A percentile compares a stretch with the other conserved stretches of the same genome.
Evolutionary conservation across 2,329 filamentous ascomycete species (phyloP).

Genomic region (Epichloe baconii): DNA sequence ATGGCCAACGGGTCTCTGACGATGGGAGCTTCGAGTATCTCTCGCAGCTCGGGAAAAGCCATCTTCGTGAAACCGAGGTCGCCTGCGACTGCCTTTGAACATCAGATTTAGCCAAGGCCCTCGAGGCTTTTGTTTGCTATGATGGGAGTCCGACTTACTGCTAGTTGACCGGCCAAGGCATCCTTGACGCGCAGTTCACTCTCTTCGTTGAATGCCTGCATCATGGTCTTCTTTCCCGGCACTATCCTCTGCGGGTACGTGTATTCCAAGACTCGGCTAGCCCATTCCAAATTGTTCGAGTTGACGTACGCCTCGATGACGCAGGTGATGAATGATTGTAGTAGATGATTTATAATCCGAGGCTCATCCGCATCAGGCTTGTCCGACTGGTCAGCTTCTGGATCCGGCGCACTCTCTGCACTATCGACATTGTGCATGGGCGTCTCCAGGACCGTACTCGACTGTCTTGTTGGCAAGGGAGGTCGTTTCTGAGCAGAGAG

Average conservation of each 20-base stretch:
- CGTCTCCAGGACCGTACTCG: constrained; percentile 42
- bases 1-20: constrained; percentile 31
- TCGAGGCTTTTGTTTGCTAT: not conserved
- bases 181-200: constrained; percentile 48
- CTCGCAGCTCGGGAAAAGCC: constrained; percentile 32
- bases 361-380: constrained; percentile 38
- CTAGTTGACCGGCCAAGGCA: constrained; percentile 57
- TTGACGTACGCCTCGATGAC: constrained; percentile 62
- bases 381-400: constrained; percentile 34
- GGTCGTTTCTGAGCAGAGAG: constrained; percentile 56
- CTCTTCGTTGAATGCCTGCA: constrained; percentile 51
- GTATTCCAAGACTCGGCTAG: constrained; percentile 53
- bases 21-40: constrained; percentile 28
- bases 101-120: not conserved
- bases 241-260: constrained; percentile 52
- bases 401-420: constrained; percentile 47
- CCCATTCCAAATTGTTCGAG: constrained; percentile 45
- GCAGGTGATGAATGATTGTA: constrained; percentile 69
- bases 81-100: constrained; percentile 44
- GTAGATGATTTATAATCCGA: constrained; percentile 47
- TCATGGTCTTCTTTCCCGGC: constrained; percentile 45
- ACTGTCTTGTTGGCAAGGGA: constrained; percentile 43
- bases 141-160: constrained; percentile 29
- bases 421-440: constrained; percentile 40
- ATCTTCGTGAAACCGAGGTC: constrained; percentile 43